Base-by-base conservation (phyloP, 352 stramenopile genomes). In the Phytopythium mirpurense region DNA sequence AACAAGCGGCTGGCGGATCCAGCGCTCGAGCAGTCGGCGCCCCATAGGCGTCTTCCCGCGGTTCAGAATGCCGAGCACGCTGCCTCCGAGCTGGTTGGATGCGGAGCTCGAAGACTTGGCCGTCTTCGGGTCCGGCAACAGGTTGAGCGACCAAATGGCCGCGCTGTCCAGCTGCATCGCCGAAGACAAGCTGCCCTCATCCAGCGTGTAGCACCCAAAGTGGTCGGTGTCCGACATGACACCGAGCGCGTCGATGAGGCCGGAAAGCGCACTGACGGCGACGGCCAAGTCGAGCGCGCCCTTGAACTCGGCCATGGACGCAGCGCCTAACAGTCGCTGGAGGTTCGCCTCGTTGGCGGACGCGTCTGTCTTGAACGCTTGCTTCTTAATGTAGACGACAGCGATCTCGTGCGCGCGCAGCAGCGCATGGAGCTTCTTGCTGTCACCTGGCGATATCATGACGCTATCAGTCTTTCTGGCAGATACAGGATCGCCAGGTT, bases 1-100 rank as follows among this genome's bases (percentile, higher is more conserved):
- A 0, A 98, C 63, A 21, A 99, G 77, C 21, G 97, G 97, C 70
- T 99, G 96, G 43, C 95, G 78, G 47, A 99, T 89, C 97, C 97
- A 99, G n/a, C 93, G 77, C 67, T 98, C 87, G 24, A 99, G 75
- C 23, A 98, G 64, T 0, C 89, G 75, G 51, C 80, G 78, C 0
- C 96, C 96, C 90, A 98, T 98, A 16, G 75, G 67, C 5, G 96
- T 99, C 60, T 97, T 94, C 54, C 90, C 96, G 40, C 93, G 79
- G 68, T 98, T 98, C 19, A 99, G 73, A 29, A 99, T 87, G 47
- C 96, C 93, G 59, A 93, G 83, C 0, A 99, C 69, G 52, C 90
- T 98, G 29, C 84, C 76, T 37, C 79, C 83, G 19, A 87, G 67
- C 0, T 68, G 70, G 21, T 57, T 45, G 2, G 69, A 64, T 19